These are phyloP conservation scores for Trypanosoma avium DNA, from an alignment of 208 protist species.

Conservation along the genomic window DNA sequence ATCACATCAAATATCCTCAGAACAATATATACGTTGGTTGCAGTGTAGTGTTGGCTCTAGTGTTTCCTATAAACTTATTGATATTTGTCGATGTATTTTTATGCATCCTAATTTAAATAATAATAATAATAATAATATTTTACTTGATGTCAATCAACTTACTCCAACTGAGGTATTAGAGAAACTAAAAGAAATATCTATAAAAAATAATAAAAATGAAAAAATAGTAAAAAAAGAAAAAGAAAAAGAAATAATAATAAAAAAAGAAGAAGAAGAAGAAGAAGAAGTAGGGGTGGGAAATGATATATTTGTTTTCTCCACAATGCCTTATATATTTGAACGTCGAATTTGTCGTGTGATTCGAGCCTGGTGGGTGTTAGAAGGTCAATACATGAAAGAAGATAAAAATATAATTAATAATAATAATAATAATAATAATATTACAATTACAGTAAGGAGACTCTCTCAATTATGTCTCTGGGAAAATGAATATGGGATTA, in stretches of 20 bases:
- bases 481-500: slow-evolving; percentile 59
- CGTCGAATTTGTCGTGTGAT: slow-evolving; percentile 33
- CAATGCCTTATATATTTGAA: slow-evolving; percentile 23
- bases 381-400: slow-evolving; percentile 6
- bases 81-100: slow-evolving; percentile 27
- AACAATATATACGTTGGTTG: slow-evolving; percentile 12
- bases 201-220: background rate
- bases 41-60: slow-evolving; percentile 1
- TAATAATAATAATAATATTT: slow-evolving; percentile 2
- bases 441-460: background rate
- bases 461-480: slow-evolving; percentile 37
- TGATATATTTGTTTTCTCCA: slow-evolving; percentile 21
- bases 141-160: slow-evolving; percentile 9
- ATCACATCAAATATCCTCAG: background rate
- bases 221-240: background rate
- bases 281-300: background rate
- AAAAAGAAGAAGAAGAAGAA: background rate
- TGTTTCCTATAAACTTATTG: slow-evolving; percentile 5
- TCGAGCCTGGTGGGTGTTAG: slow-evolving; percentile 24
- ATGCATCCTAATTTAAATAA: slow-evolving; percentile 7
- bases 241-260: background rate
- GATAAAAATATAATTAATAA: background rate
- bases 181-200: background rate
- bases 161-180: slow-evolving; percentile 26
- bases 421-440: background rate